Base-by-base conservation (phyloP, 331 rosid genomes). In the Arachis monticola region DNA sequence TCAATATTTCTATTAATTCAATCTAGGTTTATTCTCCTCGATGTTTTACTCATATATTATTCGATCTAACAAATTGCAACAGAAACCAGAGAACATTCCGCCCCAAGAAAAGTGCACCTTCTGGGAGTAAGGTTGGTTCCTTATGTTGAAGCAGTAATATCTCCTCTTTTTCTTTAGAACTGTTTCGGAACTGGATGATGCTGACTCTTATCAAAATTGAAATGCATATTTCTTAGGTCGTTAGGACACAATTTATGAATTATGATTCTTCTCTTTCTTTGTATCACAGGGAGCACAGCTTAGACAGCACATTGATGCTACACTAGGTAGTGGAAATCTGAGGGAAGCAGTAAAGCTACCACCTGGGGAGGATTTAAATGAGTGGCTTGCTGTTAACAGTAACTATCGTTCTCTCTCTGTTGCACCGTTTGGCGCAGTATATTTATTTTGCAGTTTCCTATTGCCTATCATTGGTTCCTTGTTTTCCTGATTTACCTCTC, bases 371-470 rank as follows among this genome's bases (percentile, higher is more conserved):
- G 99, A 95, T 84, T 81, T 92, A 64, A 95, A 95, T 84, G 99
- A 95, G 83, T 95, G 99, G 99, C 97, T 95, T 75, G 99, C 99
- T 81, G 99, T 95, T 75, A 95, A 95, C 86, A 92, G 99, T 95
- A 86, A 80, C 11, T 82, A 65, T 75, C 79, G 22, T 44, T 80
- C 59, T n/a, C 78, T 80, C 83, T 74, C 74, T 17, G 53, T 74
- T 77, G 17, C 83, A 64, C 64, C 77, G 59, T 69, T 61, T 17
- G 59, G 58, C 58, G 71, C 80, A 72, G 80, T 35, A 51, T 68
- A 53, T 73, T 73, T 52, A 52, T 52, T 52, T 52, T 52, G 17
- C 58, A 53, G 59, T 53, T 53, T n/a, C 30, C 41, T 70, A 10
- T 68, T 27, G 30, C 60, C 69, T 77, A 74, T 74, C 3, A 52